Conservation (phyloP, 768 basidiomycete species). For the Leccinum arenicola region DNA sequence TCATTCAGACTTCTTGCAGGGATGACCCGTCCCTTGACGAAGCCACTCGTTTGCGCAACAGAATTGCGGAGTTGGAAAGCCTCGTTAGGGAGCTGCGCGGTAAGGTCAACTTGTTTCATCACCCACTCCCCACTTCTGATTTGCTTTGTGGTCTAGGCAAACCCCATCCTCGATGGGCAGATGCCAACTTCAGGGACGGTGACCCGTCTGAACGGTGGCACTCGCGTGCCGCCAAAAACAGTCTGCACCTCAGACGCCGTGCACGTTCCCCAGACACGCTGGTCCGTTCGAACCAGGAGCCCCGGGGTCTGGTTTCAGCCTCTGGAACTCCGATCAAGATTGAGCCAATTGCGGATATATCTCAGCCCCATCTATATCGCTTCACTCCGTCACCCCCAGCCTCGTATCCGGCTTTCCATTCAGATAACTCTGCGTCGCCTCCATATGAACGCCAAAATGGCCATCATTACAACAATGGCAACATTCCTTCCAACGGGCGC, state of each 20-base stretch:
- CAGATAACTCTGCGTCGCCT: constrained; percentile 39
- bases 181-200: constrained; percentile 72
- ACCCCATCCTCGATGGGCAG: constrained; percentile 86
- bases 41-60: constrained; percentile 76
- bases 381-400: constrained; percentile 63
- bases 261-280: constrained; percentile 36
- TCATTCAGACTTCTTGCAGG: constrained; percentile 36
- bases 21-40: constrained; percentile 89
- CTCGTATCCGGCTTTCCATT: constrained; percentile 52
- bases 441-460: constrained; percentile 34
- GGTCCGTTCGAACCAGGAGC: constrained; percentile 33
- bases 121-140: constrained; percentile 8
- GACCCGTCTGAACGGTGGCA: constrained; percentile 87
- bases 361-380: constrained; percentile 58
- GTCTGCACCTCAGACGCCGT: constrained; percentile 42
- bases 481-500: constrained; percentile 26
- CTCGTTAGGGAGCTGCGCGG: constrained; percentile 86
- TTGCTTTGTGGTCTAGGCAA: constrained; percentile 50
- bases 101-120: constrained; percentile 31
- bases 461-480: constrained; percentile 32
- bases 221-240: constrained; percentile 73
- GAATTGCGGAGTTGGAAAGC: constrained; percentile 91
- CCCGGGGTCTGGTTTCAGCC: constrained; percentile 40
- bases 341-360: constrained; percentile 51
- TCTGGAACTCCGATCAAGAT: constrained; percentile 66